Conservation (phyloP, 2,329 filamentous ascomycete species). For the Claviceps purpurea region DNA sequence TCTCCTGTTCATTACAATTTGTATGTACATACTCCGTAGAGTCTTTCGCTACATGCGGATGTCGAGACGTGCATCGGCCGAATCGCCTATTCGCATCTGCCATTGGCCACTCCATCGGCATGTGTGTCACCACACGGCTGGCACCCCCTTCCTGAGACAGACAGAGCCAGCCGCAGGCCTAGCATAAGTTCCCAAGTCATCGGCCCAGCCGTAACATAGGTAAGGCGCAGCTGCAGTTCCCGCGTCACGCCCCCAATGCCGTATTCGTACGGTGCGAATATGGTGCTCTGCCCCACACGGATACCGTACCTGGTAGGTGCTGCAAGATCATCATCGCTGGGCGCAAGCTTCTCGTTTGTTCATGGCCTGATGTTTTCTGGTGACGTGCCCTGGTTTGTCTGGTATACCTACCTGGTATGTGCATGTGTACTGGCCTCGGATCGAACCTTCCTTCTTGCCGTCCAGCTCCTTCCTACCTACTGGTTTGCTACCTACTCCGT, state of each 20-base stretch:
- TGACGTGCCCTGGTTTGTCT: neutral
- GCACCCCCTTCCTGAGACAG: neutral
- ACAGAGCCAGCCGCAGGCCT: no score
- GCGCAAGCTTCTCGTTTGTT: neutral
- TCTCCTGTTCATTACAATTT: neutral
- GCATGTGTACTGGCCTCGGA: neutral
- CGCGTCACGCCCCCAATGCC: neutral
- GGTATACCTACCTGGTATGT: neutral
- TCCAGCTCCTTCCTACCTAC: neutral
- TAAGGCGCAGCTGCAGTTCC: no score
- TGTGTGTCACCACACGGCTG: neutral
- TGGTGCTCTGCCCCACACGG: neutral
- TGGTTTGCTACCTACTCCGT: neutral
- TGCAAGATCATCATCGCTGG: neutral
- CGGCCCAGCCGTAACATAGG: no score
- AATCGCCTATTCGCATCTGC: constrained; percentile 1
- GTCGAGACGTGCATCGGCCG: neutral
- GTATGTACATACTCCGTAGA: neutral
- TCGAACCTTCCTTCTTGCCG: neutral
- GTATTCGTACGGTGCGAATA: neutral
- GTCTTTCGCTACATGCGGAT: neutral
- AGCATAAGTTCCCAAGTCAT: no score
- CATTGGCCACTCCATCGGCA: neutral
- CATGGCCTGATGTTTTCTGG: neutral
- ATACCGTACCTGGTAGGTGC: no score